Base-by-base conservation (phyloP, 805 yeast genomes). In the Yamadazyma kitorensis region DNA sequence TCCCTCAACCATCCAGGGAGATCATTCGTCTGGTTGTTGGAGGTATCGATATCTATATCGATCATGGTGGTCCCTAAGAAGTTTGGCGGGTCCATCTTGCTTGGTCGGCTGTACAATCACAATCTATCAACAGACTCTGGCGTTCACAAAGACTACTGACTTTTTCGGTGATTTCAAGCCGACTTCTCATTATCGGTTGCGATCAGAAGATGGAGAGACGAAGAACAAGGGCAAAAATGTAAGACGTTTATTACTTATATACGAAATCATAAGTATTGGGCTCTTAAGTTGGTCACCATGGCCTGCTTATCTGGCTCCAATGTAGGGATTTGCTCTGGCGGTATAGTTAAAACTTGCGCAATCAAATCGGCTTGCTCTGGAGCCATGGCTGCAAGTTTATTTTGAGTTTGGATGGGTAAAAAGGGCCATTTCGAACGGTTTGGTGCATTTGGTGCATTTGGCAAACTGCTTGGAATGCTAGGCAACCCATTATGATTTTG, bases 331-430 rank as follows among this genome's bases (percentile, higher is more conserved):
- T 76, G 80, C 23, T 71, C 74, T 4, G 66, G 66, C 0, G 76
- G 64, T 43, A 76, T 56, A 29, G 69, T 59, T 40, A 76, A 59
- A 9, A 76, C 78, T 52, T 75, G 80, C 13, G 72, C 75, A 27
- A 76, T 66, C 45, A 74, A 58, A 36, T 68, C 65, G 17, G 83
- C 82, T 54, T 81, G 84, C 29, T 74, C 72, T 22, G 70, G 72
- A 7, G 79, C 72, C 41, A 82, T 56, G 17, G 61, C 58, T 14
- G 70, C 55, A 25, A 81, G 59, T 53, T 77, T 80, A 14, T 61
- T 59, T 38, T 68, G 70, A 3, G 82, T 68, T 33, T 59, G 58
- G 28, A 63, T 64, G 26, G 80, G 72, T 22, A 78, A 55, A 17
- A 64, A 58, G 7, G 72, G 54, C 79, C 79, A 75, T 40, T 63